Conservation (phyloP, 164 flowering plant species). For the Magnolia sinica region DNA sequence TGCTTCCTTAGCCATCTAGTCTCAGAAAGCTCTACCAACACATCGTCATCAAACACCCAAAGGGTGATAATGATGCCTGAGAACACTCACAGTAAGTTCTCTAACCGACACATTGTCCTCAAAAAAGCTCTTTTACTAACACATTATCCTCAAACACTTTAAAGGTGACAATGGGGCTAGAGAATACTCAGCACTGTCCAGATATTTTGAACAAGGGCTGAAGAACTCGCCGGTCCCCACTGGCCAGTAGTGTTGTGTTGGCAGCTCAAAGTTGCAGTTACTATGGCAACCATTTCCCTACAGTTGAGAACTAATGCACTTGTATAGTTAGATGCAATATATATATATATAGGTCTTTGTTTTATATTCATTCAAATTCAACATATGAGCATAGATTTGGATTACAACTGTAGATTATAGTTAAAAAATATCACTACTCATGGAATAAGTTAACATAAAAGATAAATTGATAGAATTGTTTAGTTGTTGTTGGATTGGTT, state of each 20-base stretch:
- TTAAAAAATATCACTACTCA: no score
- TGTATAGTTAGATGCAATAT: no score
- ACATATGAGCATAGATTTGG: no score
- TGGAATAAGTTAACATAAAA: no score
- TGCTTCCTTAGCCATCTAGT: conserved; percentile 74
- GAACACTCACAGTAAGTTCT: conserved; percentile 19
- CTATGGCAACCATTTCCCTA: conserved; percentile 38
- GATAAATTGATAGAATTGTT: no score
- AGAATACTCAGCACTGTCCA: conserved; percentile 49
- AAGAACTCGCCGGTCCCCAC: conserved; percentile 54
- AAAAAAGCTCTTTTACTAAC: no score
- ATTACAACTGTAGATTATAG: no score
- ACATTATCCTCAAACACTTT: conserved; percentile 51
- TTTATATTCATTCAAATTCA: no score
- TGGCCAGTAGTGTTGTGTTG: conserved; percentile 20
- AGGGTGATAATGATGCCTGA: no score
- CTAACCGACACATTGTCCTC: conserved; percentile 58
- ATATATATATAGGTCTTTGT: no score
- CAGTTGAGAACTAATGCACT: no score
- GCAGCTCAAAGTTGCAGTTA: conserved; percentile 61
- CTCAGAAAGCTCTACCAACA: conserved; percentile 70
- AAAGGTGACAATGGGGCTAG: conserved; percentile 57
- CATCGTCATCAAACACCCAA: conserved; percentile 33
- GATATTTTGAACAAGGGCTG: conserved; percentile 56
- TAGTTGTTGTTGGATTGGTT: no score